Evolutionary conservation across 2,329 filamentous ascomycete species (phyloP).

Genomic region (Aspergillus flavus): DNA sequence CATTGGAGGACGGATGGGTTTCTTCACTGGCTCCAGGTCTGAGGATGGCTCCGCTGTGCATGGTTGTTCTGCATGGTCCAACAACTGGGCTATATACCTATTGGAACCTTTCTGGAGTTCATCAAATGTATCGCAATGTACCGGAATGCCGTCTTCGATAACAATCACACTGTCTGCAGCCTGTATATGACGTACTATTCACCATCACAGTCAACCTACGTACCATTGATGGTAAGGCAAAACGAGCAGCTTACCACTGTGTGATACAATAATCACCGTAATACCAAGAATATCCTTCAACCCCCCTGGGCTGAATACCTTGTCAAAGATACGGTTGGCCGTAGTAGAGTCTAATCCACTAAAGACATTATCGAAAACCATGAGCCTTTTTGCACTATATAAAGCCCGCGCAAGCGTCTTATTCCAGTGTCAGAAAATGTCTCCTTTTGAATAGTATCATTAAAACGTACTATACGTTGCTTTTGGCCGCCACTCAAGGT

Average conservation of each 20-base stretch:
- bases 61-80: background rate
- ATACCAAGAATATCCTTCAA: background rate
- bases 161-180: background rate
- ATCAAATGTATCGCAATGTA: background rate
- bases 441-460: background rate
- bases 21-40: background rate
- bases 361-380: background rate
- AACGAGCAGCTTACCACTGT: background rate
- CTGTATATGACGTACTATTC: background rate
- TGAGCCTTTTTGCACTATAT: background rate
- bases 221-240: background rate
- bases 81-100: background rate
- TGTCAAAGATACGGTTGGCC: background rate
- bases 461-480: background rate
- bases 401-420: background rate
- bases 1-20: background rate
- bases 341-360: background rate
- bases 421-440: background rate
- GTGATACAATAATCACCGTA: background rate
- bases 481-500: background rate
- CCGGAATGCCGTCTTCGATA: background rate
- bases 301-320: background rate
- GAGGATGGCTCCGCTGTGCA: background rate
- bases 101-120: background rate
- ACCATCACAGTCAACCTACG: background rate